Evolutionary conservation across 768 basidiomycete species (phyloP), one percentile per base, ranked within the genome.

Genomic region (Fibroporia radiculosa): DNA sequence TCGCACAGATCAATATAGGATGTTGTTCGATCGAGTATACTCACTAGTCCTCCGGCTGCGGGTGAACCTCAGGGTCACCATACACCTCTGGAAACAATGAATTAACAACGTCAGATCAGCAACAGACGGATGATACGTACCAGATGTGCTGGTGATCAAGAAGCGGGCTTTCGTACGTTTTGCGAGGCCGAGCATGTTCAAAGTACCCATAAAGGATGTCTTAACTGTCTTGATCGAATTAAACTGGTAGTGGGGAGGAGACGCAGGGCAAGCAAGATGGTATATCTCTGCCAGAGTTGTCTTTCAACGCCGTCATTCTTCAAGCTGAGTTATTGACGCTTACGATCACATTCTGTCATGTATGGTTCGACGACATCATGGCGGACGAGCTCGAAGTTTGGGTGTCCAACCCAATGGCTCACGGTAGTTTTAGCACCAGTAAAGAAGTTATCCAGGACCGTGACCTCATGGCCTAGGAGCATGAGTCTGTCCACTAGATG

Each of bases 171-270:
- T 98, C 39, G 85, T 91, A 49, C 93, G 89, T 67, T 97, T 97
- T 6, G 96, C 96, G 19, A 99, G 78, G 40, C 90, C 96, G 31
- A 99, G 86, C 93, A 98, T 96, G 71, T 99, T 98, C 50, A 97
- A 70, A 4, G 96, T 97, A 35, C 96, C 96, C 77, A 95, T 81
- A 70, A 99, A 99, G 10, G 92, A 95, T 0, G 96, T 98, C 66
- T 97, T 98, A 67, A 98, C 78, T 20, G 96, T 99, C 68, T 99
- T 98, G 50, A 99, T 84, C 8, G 93, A 84, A 67, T 99, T 95
- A 66, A 86, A 93, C 62, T 99, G 96, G 65, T 99, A 98, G 62
- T 96, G 93, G 45, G 91, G 92, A 37, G 93, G 93, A 1, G 93
- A 97, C 18, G 93, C 95, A 16, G 95, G 95, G 63, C 95, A 99